Conservation (phyloP, 2,329 filamentous ascomycete species). For the Fusarium armeniacum region DNA sequence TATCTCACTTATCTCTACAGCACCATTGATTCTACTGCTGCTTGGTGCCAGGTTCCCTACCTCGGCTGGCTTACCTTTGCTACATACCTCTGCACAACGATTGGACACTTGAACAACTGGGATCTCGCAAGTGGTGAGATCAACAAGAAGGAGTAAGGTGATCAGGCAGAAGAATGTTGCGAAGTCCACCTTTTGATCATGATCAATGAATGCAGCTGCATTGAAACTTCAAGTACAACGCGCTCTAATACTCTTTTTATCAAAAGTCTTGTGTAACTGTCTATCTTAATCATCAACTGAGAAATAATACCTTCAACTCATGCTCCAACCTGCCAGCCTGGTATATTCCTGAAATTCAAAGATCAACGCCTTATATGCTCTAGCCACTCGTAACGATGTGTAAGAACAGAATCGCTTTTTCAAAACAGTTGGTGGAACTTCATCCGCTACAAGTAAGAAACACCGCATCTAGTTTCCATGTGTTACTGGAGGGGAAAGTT, state of each 20-base stretch:
- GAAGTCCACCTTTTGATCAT: background rate
- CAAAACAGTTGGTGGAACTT: slow-evolving; percentile 1
- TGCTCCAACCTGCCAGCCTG: slow-evolving; percentile 18
- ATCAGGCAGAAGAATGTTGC: slow-evolving; percentile 32
- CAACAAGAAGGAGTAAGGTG: slow-evolving; percentile 41
- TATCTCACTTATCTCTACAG: slow-evolving; percentile 84
- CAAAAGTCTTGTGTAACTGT: slow-evolving; percentile 4
- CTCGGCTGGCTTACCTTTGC: slow-evolving; percentile 89
- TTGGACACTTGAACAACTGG: slow-evolving; percentile 79
- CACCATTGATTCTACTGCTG: slow-evolving; percentile 78
- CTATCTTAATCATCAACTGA: slow-evolving; percentile 3
- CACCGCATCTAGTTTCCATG: background rate
- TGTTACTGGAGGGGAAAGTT: slow-evolving; percentile 66
- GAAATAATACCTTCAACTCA: slow-evolving; percentile 14
- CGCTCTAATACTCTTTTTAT: slow-evolving; percentile 24
- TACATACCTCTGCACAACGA: slow-evolving; percentile 82
- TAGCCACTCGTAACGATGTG: slow-evolving; percentile 9
- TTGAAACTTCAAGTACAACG: background rate
- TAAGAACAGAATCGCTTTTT: slow-evolving; percentile 21
- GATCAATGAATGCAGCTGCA: background rate
- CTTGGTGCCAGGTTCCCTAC: slow-evolving; percentile 84
- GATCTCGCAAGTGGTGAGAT: slow-evolving; percentile 58
- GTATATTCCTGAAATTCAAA: slow-evolving; percentile 11
- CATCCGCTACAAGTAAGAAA: background rate
- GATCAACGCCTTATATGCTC: slow-evolving; percentile 46